Evolutionary conservation across 768 basidiomycete species (phyloP).

Genomic region (Calocera viscosa): DNA sequence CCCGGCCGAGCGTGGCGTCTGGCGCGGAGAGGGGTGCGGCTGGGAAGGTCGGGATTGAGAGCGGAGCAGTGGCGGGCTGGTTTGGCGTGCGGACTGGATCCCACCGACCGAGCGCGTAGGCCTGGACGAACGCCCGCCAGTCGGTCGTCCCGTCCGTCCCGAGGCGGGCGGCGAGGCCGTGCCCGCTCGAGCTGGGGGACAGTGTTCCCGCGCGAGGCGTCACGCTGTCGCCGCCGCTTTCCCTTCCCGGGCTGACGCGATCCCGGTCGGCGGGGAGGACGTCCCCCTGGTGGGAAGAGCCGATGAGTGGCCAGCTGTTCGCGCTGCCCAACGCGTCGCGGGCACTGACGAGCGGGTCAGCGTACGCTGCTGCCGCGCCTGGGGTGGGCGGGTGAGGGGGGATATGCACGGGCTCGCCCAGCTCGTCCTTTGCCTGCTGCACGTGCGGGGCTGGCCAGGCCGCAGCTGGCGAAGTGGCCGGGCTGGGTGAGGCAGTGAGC

Average conservation of each 20-base stretch:
- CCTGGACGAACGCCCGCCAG: slow-evolving; percentile 65
- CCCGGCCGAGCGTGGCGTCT: neutral
- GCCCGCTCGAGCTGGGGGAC: neutral
- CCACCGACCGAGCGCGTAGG: slow-evolving; percentile 68
- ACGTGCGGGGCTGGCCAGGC: neutral
- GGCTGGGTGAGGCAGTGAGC: neutral
- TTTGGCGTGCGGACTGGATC: slow-evolving; percentile 36
- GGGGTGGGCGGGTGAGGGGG: neutral
- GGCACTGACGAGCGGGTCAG: neutral
- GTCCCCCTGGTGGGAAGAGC: neutral
- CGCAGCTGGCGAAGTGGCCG: neutral
- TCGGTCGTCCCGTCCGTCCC: slow-evolving; percentile 28
- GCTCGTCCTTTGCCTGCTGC: neutral
- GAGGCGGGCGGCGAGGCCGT: neutral
- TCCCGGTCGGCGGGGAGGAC: too few species aligned
- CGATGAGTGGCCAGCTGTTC: neutral
- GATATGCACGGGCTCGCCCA: neutral
- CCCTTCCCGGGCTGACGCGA: neutral
- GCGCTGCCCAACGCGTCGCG: neutral
- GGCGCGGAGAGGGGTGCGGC: slow-evolving; percentile 9
- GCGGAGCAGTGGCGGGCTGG: neutral
- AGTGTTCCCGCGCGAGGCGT: too few species aligned
- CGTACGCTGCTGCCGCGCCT: neutral
- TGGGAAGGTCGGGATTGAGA: neutral
- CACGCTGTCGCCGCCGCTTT: neutral